These are phyloP conservation scores for Hypsizygus marmoreus DNA, from an alignment of 768 basidiomycete species.

Conservation along the genomic window DNA sequence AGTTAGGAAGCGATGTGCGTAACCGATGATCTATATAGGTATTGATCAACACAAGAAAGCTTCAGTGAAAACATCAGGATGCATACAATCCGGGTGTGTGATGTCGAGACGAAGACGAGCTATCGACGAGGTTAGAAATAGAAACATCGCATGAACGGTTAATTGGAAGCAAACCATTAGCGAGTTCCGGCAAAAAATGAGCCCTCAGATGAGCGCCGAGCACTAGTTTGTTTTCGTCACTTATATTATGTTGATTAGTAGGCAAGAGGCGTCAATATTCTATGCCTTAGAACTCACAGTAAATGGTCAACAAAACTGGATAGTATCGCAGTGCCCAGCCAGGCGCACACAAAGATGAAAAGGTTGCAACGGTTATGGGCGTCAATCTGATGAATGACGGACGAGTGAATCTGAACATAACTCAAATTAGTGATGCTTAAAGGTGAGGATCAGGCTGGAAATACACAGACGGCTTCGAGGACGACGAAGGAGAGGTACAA, in stretches of 20 bases:
- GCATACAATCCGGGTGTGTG: no score
- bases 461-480: slow-evolving; percentile 31
- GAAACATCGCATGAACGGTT: no score
- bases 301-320: neutral
- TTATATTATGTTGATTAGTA: no score
- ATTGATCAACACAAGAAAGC: no score
- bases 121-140: no score
- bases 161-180: slow-evolving; percentile 35
- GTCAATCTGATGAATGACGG: slow-evolving; percentile 13
- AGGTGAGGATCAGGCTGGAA: neutral
- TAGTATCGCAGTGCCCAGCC: neutral
- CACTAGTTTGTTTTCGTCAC: slow-evolving; percentile 20
- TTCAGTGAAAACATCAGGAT: no score
- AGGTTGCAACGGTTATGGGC: neutral
- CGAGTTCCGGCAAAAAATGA: slow-evolving; percentile 40
- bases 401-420: slow-evolving; percentile 16
- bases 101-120: no score
- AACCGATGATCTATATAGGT: no score
- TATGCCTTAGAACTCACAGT: slow-evolving; percentile 15
- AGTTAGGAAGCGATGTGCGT: neutral
- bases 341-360: neutral
- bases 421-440: neutral
- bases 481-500: slow-evolving; percentile 35
- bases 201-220: slow-evolving; percentile 34
- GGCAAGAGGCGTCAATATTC: no score